phyloP scores from a whole-genome alignment of 208 protist genomes.

The Acanthamoeba castellanii region DNA sequence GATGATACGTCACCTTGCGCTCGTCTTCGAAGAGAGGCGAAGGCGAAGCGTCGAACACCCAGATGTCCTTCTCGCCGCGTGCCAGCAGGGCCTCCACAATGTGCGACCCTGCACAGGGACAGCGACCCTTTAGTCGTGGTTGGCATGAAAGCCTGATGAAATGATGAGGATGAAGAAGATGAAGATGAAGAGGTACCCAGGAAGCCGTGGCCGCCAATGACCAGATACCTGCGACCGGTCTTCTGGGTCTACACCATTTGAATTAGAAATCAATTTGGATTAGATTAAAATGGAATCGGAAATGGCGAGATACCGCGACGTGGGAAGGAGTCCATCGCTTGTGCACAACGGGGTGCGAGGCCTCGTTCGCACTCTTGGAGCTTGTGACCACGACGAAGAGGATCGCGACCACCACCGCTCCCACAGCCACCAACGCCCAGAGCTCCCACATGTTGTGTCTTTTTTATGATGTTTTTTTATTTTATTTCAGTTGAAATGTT shows the following conservation, averaged over 20 bases:
- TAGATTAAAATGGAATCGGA: too few species aligned
- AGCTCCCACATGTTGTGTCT: background rate
- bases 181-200: background rate
- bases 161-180: background rate
- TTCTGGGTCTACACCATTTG: slow-evolving; percentile 65
- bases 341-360: background rate
- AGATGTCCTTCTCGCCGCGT: slow-evolving; percentile 36
- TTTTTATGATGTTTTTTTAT: background rate
- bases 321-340: background rate
- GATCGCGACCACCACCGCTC: background rate
- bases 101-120: slow-evolving; percentile 43
- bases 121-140: too few species aligned
- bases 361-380: background rate
- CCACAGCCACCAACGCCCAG: background rate
- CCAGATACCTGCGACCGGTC: slow-evolving; percentile 1
- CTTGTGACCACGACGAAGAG: background rate
- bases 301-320: background rate
- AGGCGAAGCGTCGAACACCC: background rate
- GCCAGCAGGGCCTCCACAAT: slow-evolving; percentile 69
- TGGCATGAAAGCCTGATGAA: background rate
- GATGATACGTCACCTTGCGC: background rate
- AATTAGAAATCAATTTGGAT: too few species aligned
- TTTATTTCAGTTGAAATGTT: too few species aligned
- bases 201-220: slow-evolving; percentile 60
- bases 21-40: slow-evolving; percentile 17